These are phyloP conservation scores for Crithidia bombi DNA, from an alignment of 208 protist species.

Conservation along the genomic window DNA sequence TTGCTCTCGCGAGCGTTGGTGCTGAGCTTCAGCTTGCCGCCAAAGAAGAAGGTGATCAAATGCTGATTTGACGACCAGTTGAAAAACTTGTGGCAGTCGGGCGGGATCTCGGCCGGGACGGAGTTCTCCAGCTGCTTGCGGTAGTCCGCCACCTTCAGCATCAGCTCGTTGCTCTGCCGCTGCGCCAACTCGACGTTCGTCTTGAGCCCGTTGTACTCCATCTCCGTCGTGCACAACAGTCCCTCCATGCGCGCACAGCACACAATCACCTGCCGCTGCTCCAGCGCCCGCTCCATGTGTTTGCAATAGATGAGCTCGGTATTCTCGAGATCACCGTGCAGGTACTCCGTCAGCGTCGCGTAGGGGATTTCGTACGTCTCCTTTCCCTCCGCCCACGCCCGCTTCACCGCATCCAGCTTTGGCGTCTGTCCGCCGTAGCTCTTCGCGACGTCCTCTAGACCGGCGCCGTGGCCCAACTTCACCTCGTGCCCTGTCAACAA, in stretches of 20 bases:
- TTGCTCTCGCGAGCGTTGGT: slow-evolving; percentile 88
- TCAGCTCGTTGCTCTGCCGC: slow-evolving; percentile 80
- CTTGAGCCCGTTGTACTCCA: slow-evolving; percentile 94
- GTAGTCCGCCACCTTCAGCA: slow-evolving; percentile 67
- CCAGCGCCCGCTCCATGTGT: slow-evolving; percentile 84
- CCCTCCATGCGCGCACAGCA: slow-evolving; percentile 89
- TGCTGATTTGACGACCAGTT: slow-evolving; percentile 94
- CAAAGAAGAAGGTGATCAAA: slow-evolving; percentile 90
- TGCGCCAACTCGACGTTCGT: slow-evolving; percentile 88
- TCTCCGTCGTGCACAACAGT: slow-evolving; percentile 91
- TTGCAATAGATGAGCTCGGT: slow-evolving; percentile 93
- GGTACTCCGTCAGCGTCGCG: slow-evolving; percentile 82
- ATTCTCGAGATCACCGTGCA: slow-evolving; percentile 91
- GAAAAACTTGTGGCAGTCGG: slow-evolving; percentile 90
- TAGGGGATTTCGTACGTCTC: slow-evolving; percentile 92
- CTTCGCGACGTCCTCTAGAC: slow-evolving; percentile 90
- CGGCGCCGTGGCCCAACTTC: slow-evolving; percentile 79
- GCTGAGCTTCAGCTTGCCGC: slow-evolving; percentile 87
- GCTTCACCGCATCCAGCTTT: slow-evolving; percentile 92
- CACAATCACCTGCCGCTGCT: slow-evolving; percentile 84
- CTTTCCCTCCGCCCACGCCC: slow-evolving; percentile 89
- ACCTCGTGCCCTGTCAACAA: slow-evolving; percentile 89
- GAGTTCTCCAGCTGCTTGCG: slow-evolving; percentile 66
- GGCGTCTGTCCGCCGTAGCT: slow-evolving; percentile 89
- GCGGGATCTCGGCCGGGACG: slow-evolving; percentile 83